A percentile compares a stretch with the other conserved stretches of the same genome.
Conservation (phyloP, 805 yeast species). For the Candida parachauliodes region DNA sequence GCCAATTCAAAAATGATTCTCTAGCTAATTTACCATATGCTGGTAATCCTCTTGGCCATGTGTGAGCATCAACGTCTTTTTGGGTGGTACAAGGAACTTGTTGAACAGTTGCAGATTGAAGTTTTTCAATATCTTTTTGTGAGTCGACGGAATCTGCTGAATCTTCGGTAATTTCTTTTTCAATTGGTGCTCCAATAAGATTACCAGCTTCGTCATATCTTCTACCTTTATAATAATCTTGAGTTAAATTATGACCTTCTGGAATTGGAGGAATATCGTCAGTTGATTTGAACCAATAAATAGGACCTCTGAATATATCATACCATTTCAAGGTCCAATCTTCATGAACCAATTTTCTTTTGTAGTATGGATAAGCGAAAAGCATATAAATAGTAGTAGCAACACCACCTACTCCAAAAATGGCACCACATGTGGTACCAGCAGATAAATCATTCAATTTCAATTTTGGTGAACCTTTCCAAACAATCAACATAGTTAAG, state of each 20-base stretch:
- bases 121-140: slow-evolving; percentile 10
- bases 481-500: slow-evolving; percentile 71
- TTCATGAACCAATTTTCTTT: slow-evolving; percentile 53
- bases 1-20: slow-evolving; percentile 54
- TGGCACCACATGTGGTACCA: slow-evolving; percentile 53
- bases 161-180: slow-evolving; percentile 1
- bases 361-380: slow-evolving; percentile 59
- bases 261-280: slow-evolving; percentile 68
- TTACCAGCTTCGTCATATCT: slow-evolving; percentile 26
- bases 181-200: slow-evolving; percentile 5
- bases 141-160: slow-evolving; percentile 9
- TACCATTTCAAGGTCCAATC: slow-evolving; percentile 67
- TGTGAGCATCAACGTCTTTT: neutral
- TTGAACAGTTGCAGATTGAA: slow-evolving; percentile 2
- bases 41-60: slow-evolving; percentile 27
- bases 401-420: slow-evolving; percentile 62
- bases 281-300: slow-evolving; percentile 48
- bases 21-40: slow-evolving; percentile 34
- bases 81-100: neutral
- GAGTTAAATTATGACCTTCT: slow-evolving; percentile 48
- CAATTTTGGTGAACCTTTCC: slow-evolving; percentile 77
- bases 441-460: slow-evolving; percentile 50
- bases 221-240: slow-evolving; percentile 67
- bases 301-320: slow-evolving; percentile 56
- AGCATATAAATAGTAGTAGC: slow-evolving; percentile 49